Percentiles rank a stretch among this genome's conserved stretches.
Conservation (phyloP, 192 early-diverging fungal species). For the Coemansia sp. region DNA sequence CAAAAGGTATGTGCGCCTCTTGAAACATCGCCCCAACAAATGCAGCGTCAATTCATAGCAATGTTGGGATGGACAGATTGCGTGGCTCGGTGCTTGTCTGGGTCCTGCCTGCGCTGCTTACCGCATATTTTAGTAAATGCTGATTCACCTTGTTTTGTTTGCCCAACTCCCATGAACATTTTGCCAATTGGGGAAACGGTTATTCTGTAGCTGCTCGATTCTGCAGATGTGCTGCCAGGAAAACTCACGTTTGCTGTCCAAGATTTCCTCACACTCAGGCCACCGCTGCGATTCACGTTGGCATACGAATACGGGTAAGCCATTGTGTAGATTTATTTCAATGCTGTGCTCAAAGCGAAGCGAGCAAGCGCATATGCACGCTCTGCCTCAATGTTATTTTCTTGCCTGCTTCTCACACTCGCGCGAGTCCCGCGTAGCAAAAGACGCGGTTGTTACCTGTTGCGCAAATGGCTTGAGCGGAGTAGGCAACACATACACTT, state of each 20-base stretch:
- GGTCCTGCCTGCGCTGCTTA: neutral
- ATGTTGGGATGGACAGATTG: neutral
- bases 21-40: neutral
- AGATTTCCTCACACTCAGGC: conserved; percentile 34
- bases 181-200: neutral
- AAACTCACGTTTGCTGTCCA: conserved; percentile 39
- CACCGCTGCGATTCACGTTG: conserved; percentile 33
- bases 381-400: neutral
- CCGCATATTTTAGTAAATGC: neutral
- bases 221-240: conserved; percentile 14
- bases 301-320: conserved; percentile 55
- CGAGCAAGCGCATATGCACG: neutral
- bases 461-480: conserved; percentile 1
- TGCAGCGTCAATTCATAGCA: neutral
- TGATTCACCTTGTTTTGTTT: neutral
- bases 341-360: too few relatives aligned
- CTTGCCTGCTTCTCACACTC: neutral
- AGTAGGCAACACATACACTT: neutral
- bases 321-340: neutral
- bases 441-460: neutral
- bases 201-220: conserved; percentile 30
- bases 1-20: conserved; percentile 31
- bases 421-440: neutral
- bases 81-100: conserved; percentile 2
- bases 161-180: neutral